These are phyloP conservation scores for Pyrenophora seminiperda DNA, from an alignment of 2,329 filamentous ascomycete genomes.

Conservation along the genomic window DNA sequence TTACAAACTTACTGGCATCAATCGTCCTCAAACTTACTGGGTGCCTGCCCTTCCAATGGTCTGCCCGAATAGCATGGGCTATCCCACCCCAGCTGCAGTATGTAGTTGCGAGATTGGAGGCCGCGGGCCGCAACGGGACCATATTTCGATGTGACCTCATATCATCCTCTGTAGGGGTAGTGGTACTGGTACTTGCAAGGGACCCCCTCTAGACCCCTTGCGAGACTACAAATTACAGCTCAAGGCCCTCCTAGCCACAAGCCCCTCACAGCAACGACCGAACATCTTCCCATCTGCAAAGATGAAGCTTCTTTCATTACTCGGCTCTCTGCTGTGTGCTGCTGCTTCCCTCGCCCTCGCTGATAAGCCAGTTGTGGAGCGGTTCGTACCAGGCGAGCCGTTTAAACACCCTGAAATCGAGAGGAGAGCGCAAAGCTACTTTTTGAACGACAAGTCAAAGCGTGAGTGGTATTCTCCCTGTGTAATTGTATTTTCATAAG, in stretches of 20 bases:
- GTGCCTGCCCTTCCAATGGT: too few relatives aligned
- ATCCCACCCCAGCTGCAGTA: too few relatives aligned
- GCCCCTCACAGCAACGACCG: constrained; percentile 10
- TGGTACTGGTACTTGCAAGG: too few relatives aligned
- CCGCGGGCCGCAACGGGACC: too few relatives aligned
- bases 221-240: constrained; percentile 27
- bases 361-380: constrained; percentile 38
- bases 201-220: constrained; percentile 10
- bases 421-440: constrained; percentile 41
- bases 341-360: constrained; percentile 40
- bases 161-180: too few relatives aligned
- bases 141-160: too few relatives aligned
- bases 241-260: background rate
- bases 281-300: constrained; percentile 25
- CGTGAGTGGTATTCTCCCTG: constrained; percentile 23
- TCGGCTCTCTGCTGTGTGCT: constrained; percentile 37
- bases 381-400: constrained; percentile 28
- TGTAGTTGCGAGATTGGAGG: too few relatives aligned
- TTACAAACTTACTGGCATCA: too few relatives aligned
- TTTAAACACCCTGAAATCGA: constrained; percentile 43
- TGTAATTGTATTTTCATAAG: fast-evolving
- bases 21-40: too few relatives aligned
- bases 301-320: constrained; percentile 42
- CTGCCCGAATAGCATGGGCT: too few relatives aligned
- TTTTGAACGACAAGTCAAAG: constrained; percentile 43